phyloP scores from a whole-genome alignment of 2,329 filamentous ascomycete genomes.

The Aspergillus sergii region DNA sequence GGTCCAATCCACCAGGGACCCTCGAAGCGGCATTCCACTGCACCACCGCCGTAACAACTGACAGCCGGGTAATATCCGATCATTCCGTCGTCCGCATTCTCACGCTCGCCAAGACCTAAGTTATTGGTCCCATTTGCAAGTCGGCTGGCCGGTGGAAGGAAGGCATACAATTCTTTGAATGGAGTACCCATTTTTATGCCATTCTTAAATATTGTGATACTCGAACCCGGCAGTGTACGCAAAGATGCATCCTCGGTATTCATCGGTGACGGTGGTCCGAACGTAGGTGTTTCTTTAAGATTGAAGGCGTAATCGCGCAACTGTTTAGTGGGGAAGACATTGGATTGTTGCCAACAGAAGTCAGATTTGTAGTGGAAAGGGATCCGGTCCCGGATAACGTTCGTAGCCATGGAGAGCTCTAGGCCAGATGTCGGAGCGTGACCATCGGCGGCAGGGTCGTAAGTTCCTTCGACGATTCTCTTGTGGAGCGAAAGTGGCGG shows the following conservation, averaged over 20 bases:
- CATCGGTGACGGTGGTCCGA: slow-evolving; percentile 55
- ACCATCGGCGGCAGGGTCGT: slow-evolving; percentile 79
- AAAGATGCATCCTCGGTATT: slow-evolving; percentile 74
- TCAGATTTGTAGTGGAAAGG: slow-evolving; percentile 93
- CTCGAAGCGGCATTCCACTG: slow-evolving; percentile 91
- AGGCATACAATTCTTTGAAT: slow-evolving; percentile 84
- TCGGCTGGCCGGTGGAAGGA: slow-evolving; percentile 82
- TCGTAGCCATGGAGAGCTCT: slow-evolving; percentile 61
- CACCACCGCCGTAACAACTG: slow-evolving; percentile 87
- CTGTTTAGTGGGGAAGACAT: slow-evolving; percentile 74
- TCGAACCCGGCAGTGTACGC: slow-evolving; percentile 81
- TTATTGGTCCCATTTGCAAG: slow-evolving; percentile 48
- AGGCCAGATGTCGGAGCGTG: slow-evolving; percentile 30
- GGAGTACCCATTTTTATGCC: slow-evolving; percentile 82
- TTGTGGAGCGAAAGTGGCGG: slow-evolving; percentile 83
- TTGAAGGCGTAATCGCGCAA: slow-evolving; percentile 69
- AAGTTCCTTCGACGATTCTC: slow-evolving; percentile 83
- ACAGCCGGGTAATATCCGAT: slow-evolving; percentile 94
- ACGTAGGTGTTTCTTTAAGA: slow-evolving; percentile 48
- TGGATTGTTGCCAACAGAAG: slow-evolving; percentile 79
- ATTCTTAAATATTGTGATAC: slow-evolving; percentile 91
- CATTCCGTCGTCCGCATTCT: slow-evolving; percentile 91
- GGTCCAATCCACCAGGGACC: slow-evolving; percentile 91
- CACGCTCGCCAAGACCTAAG: slow-evolving; percentile 67
- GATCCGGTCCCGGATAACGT: slow-evolving; percentile 92